phyloP scores from a whole-genome alignment of 2,329 filamentous ascomycete species.

The Aspergillus tubingensis region DNA sequence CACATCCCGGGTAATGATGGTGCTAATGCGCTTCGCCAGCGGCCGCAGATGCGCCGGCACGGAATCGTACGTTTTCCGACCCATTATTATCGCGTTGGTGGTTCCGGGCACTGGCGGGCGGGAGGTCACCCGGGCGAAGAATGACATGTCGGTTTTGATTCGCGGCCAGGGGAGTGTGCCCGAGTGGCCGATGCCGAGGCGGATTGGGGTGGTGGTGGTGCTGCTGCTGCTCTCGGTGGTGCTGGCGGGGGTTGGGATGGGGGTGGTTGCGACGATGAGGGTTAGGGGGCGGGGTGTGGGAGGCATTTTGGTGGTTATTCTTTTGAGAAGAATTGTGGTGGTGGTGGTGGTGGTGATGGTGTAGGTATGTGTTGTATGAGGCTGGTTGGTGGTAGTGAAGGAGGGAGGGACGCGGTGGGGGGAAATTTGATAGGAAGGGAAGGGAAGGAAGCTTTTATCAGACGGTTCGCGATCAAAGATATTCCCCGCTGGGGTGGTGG shows the following conservation, averaged over 20 bases:
- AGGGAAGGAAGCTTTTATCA: too few species aligned
- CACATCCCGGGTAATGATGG: conserved; percentile 67
- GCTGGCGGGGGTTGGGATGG: conserved; percentile 39
- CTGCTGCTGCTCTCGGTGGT: conserved; percentile 34
- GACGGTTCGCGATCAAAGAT: too few species aligned
- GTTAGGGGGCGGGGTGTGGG: conserved; percentile 62
- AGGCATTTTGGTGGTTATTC: conserved; percentile 4
- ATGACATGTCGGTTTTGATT: conserved; percentile 88
- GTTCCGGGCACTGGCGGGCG: conserved; percentile 42
- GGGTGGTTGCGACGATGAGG: conserved; percentile 87
- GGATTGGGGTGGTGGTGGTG: conserved; percentile 40
- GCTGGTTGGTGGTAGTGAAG: not conserved
- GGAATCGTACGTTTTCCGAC: conserved; percentile 93
- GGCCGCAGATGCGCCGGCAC: conserved; percentile 80
- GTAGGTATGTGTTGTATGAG: not conserved
- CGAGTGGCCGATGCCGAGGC: conserved; percentile 81
- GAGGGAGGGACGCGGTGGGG: too few species aligned
- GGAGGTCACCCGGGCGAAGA: conserved; percentile 89
- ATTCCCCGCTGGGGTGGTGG: too few species aligned
- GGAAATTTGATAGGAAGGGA: too few species aligned
- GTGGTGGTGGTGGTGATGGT: not conserved
- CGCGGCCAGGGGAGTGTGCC: conserved; percentile 86
- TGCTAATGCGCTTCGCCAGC: conserved; percentile 75
- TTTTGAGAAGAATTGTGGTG: not conserved
- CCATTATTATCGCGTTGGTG: conserved; percentile 87